Evolutionary conservation across 345 rosid species (phyloP), one percentile per base, ranked within the genome.

Genomic region (Balakata baccata): DNA sequence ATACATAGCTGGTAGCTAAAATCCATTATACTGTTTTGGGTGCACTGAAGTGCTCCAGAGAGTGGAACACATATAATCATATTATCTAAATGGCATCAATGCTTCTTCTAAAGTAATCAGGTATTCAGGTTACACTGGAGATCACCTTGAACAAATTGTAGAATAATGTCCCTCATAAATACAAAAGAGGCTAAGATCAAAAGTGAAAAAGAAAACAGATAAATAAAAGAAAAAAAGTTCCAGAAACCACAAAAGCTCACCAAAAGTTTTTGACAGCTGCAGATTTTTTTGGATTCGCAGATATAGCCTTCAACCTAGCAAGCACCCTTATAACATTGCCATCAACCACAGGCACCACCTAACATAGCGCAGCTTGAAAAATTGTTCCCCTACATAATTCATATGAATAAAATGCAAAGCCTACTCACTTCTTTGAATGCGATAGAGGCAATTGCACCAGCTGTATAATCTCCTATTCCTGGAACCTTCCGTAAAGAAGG

Each of bases 231-330:
- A 75, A 39, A 34, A 41, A 58, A 64, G 34, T 9, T 64, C 3
- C 20, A 54, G 57, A 56, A 57, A 74, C 23, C 52, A 23, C 22
- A 7, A 64, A 51, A 20, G 51, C 89, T 90, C 77, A 90, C 97
- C 98, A 92, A 74, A 94, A 85, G 39, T 68, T 85, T 85, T 85
- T 89, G 68, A 85, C 37, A 3, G 95, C 85, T 23, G 60, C 34
- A 22, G 80, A 80, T 75, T 90, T 89, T 82, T 92, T 94, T 34
- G 97, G 97, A 83, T 94, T 94, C 29, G 90, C 87, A 72, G 97
- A 87, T 75, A 92, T 84, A 23, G 96, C 87, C 80, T 85, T 90
- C 62, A 92, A 77, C 76, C 98, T 89, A 25, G 92, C 75, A 75
- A 89, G 87, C 75, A 88, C 90, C 80, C 94, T 84, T 58, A 85